These are phyloP conservation scores for Barbatosphaeria neglecta DNA, from an alignment of 495 filamentous ascomycete species.

Conservation along the genomic window DNA sequence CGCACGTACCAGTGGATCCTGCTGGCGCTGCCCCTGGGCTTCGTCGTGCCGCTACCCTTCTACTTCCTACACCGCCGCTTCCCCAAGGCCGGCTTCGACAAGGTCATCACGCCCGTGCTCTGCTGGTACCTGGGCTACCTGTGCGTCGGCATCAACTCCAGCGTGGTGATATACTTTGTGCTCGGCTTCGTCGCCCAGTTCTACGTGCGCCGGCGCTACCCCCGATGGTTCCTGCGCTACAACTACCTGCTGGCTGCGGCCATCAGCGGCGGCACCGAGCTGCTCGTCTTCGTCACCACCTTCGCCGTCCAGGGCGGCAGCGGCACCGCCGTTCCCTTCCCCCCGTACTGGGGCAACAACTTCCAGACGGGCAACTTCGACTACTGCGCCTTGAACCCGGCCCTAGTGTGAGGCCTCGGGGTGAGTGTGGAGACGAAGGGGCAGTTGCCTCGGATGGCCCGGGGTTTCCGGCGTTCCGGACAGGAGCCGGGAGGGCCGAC, in stretches of 20 bases:
- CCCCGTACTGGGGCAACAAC: constrained; percentile 4
- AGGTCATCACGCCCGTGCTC: constrained; percentile 29
- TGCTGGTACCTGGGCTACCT: constrained; percentile 30
- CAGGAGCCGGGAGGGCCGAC: too few species aligned
- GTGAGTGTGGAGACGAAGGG: not conserved
- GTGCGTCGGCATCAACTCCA: constrained; percentile 31
- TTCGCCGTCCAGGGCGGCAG: constrained; percentile 44
- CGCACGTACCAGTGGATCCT: constrained; percentile 29
- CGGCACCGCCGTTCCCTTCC: constrained; percentile 17
- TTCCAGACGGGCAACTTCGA: constrained; percentile 1
- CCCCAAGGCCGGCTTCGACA: constrained; percentile 8
- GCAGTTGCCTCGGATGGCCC: too few species aligned
- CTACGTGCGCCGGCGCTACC: constrained; percentile 34
- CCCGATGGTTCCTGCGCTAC: constrained; percentile 42
- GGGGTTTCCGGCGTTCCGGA: too few species aligned
- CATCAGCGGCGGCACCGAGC: constrained; percentile 39
- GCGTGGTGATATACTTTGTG: constrained; percentile 18
- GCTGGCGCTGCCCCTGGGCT: constrained; percentile 27
- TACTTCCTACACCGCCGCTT: constrained; percentile 14
- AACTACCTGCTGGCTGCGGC: constrained; percentile 42
- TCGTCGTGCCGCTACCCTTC: constrained; percentile 21
- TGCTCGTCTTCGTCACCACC: constrained; percentile 42
- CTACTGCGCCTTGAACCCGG: constrained; percentile 1
- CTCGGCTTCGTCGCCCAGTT: constrained; percentile 36
- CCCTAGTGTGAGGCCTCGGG: not conserved